These are phyloP conservation scores for Termitomyces sp. DNA, from an alignment of 768 basidiomycete genomes.

Conservation along the genomic window DNA sequence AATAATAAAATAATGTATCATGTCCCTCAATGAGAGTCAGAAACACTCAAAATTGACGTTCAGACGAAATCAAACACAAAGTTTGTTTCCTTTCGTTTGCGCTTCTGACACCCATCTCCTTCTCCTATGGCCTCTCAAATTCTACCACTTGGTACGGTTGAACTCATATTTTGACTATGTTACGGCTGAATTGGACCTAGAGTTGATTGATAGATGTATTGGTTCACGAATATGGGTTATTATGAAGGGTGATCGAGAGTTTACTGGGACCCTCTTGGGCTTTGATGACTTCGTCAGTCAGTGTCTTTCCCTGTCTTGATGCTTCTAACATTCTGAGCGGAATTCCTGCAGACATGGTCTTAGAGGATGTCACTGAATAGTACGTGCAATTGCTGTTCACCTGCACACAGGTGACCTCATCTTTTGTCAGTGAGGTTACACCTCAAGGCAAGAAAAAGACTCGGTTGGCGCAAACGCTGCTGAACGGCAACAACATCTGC, in stretches of 20 bases:
- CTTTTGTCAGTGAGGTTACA: conserved; percentile 68
- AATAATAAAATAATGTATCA: not conserved
- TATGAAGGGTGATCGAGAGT: conserved; percentile 97
- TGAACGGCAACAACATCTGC: conserved; percentile 96
- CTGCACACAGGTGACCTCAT: not conserved
- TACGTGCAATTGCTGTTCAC: conserved; percentile 35
- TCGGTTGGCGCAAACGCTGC: conserved; percentile 78
- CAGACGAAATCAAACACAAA: not conserved
- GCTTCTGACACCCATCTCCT: not conserved
- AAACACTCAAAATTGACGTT: not conserved
- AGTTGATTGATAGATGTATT: conserved; percentile 96
- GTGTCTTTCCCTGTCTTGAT: conserved; percentile 32
- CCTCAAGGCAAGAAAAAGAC: conserved; percentile 78
- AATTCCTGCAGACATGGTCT: conserved; percentile 68
- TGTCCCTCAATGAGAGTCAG: not conserved
- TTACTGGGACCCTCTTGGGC: conserved; percentile 89
- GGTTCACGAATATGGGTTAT: conserved; percentile 97
- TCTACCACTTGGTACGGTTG: conserved; percentile 73
- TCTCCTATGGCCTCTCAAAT: conserved; percentile 84
- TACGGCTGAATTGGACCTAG: conserved; percentile 33
- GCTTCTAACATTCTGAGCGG: not conserved
- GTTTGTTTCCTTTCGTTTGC: not conserved
- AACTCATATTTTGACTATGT: not conserved
- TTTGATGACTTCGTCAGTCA: conserved; percentile 99
- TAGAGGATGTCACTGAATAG: conserved; percentile 98